Conservation (phyloP, 208 protist species). For the Dictyostelium gargantuum region DNA sequence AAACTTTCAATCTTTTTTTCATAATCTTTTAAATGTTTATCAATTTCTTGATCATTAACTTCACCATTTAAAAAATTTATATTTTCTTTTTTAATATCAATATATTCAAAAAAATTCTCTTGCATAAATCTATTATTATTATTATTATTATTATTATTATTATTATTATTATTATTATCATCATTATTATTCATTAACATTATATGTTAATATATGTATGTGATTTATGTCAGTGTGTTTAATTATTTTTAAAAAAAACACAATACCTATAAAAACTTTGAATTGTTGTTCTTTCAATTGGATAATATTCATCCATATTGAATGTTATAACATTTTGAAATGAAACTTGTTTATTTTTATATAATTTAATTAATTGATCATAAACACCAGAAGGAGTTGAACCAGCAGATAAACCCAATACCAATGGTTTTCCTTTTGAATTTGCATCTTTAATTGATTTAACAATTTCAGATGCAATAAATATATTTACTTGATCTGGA, state of each 20-base stretch:
- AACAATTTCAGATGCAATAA: not conserved
- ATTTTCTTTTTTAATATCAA: slow-evolving; percentile 76
- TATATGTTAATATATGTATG: too few species aligned
- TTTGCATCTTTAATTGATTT: not conserved
- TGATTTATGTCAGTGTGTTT: too few species aligned
- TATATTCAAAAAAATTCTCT: slow-evolving; percentile 75
- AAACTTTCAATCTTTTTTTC: slow-evolving; percentile 5
- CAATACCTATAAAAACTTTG: slow-evolving; percentile 63
- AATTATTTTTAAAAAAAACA: too few species aligned
- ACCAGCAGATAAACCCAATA: slow-evolving; percentile 25
- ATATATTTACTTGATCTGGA: slow-evolving; percentile 15
- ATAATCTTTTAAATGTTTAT: slow-evolving; percentile 24
- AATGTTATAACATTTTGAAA: slow-evolving; percentile 82
- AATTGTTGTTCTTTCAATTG: slow-evolving; percentile 61
- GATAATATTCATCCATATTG: slow-evolving; percentile 81
- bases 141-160: not conserved
- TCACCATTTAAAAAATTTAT: slow-evolving; percentile 75
- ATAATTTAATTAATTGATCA: slow-evolving; percentile 69
- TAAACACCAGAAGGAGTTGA: slow-evolving; percentile 70
- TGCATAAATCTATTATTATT: slow-evolving; percentile 67
- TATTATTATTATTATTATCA: not conserved
- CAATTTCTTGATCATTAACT: not conserved
- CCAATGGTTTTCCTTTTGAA: not conserved
- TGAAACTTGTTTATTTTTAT: slow-evolving; percentile 73
- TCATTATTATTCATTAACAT: not conserved